These are phyloP conservation scores for Radiomyces spectabilis DNA, from an alignment of 192 early-diverging fungal genomes.

Conservation along the genomic window DNA sequence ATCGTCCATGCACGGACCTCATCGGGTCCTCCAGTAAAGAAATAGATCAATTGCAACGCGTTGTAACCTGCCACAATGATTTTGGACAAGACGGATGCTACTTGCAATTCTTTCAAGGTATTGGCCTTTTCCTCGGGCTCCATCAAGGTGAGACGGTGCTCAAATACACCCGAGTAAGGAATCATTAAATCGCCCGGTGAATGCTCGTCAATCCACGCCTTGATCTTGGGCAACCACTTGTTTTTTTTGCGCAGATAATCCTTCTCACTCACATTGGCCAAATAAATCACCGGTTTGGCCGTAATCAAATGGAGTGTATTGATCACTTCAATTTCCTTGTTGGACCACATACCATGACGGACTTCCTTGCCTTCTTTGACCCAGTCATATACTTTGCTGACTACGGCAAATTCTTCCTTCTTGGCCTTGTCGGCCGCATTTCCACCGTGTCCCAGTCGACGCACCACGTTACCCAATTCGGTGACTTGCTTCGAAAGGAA, in stretches of 20 bases:
- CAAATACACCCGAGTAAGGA: constrained; percentile 83
- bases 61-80: constrained; percentile 90
- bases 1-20: constrained; percentile 96
- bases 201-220: constrained; percentile 88
- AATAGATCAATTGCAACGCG: constrained; percentile 84
- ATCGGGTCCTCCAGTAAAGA: constrained; percentile 86
- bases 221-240: constrained; percentile 72
- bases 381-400: constrained; percentile 71
- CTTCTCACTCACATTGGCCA: constrained; percentile 84
- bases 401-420: constrained; percentile 71
- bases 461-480: constrained; percentile 56
- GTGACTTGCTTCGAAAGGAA: constrained; percentile 66
- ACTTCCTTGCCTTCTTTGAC: constrained; percentile 77
- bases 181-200: constrained; percentile 87
- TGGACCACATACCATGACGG: constrained; percentile 83
- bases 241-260: constrained; percentile 95
- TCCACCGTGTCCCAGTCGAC: constrained; percentile 70
- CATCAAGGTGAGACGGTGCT: constrained; percentile 35
- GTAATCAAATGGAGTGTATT: constrained; percentile 82
- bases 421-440: constrained; percentile 79
- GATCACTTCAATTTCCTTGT: constrained; percentile 86
- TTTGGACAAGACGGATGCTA: constrained; percentile 74
- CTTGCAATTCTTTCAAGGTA: constrained; percentile 58
- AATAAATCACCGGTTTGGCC: constrained; percentile 94
- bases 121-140: constrained; percentile 47